Evolutionary conservation across 371 early-diverging fungal genomes (phyloP), one percentile per base, ranked within the genome.

Genomic region (Conidiobolus incongruus): DNA sequence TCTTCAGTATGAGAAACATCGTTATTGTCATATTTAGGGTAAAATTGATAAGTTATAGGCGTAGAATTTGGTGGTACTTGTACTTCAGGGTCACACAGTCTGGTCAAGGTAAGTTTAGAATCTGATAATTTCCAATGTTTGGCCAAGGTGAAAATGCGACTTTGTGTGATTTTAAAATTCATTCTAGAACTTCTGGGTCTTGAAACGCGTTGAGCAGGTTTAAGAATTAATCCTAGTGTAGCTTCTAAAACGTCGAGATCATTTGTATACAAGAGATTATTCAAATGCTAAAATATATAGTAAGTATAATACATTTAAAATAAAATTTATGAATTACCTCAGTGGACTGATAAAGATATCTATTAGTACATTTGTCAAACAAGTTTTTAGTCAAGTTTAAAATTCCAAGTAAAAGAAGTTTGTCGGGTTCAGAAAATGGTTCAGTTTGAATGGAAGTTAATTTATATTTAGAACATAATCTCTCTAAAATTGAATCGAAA

Each of bases 321-420:
- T n/a, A n/a, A n/a, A n/a, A n/a, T n/a, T n/a, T n/a, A n/a, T n/a
- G n/a, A n/a, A n/a, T 47, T 61, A 85, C 90, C 66, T 93, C 94
- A 35, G 78, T 82, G 7, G 91, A 91, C 37, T 72, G 78, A 54
- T 90, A 96, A 21, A 94, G 65, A 48, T 80, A 84, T 45, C 95
- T 67, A 54, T 90, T 95, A 26, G 92, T 84, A 53, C 91, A 89
- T 52, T 81, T 84, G 52, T 96, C 95, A 60, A 89, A 77, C 38
- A 96, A 57, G 10, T 70, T 58, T 22, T 72, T 62, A 16, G 89
- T 76, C 34, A 93, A 72, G 23, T 63, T 52, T 45, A 90, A 54
- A 22, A 92, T 70, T 8, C 77, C 66, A 11, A 85, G 47, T 26
- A 90, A 46, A 21, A 77, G 47, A n/a, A 47, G 35, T 45, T 71